Evolutionary conservation across 768 basidiomycete genomes (phyloP), one percentile per base, ranked within the genome.

Genomic region (Fibroporia radiculosa): DNA sequence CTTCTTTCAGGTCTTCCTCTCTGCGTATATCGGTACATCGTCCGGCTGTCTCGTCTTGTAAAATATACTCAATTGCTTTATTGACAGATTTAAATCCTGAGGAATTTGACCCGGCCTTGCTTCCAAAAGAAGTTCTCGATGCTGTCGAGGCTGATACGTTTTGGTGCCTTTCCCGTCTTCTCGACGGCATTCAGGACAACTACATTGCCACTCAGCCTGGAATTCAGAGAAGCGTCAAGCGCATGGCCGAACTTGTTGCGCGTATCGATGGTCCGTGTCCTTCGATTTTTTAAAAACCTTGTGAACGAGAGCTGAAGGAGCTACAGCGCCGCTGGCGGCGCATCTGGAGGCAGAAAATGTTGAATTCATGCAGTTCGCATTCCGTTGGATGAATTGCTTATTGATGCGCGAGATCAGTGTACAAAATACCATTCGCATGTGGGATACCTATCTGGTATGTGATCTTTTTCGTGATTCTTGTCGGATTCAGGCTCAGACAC

Each of bases 301-400:
- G 40, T 18, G n/a, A 27, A 13, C 46, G 28, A 43, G 29, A 31
- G 11, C 12, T 42, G 12, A 27, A 31, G 29, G 29, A 31, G 8
- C 4, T 23, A 4, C 47, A 95, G 91, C 84, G 16, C 90, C 92
- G 2, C 75, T 99, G n/a, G 74, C 83, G 4, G 68, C 77, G 6
- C 96, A 99, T 65, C 74, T 99, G 41, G 83, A 84, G 50, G 68
- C 81, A 10, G 85, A 99, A 65, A 89, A 87, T 56, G 93, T 99
- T 54, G 93, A 98, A 68, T 99, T 96, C 60, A 96, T 99, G 84
- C 96, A 99, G 61, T 99, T 99, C 56, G 95, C 96, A 29, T 99
- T 99, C 67, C 77, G 96, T 41, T 99, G 96, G 96, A 97, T 99
- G 93, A 98, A 99, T 58, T 97, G 96, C 61, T 66, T 99, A 40